Evolutionary conservation across 768 basidiomycete species (phyloP).

Genomic region (Podaxis sp.): DNA sequence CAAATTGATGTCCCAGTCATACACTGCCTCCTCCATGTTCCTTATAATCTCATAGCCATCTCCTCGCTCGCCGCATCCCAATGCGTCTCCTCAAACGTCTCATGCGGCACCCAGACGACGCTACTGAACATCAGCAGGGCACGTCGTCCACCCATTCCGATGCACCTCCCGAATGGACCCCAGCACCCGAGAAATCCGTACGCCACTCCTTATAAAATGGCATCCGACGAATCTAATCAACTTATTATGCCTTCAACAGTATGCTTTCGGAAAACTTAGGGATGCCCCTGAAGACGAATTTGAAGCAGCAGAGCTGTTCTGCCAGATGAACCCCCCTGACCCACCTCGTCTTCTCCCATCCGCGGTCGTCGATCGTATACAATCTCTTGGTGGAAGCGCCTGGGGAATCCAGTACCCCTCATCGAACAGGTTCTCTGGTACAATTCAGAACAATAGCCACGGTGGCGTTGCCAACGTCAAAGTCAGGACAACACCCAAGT

Average conservation of each 20-base stretch:
- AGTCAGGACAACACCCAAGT: constrained; percentile 37
- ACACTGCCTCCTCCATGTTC: constrained; percentile 7
- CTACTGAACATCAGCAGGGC: neutral
- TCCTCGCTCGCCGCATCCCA: neutral
- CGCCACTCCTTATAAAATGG: constrained; percentile 3
- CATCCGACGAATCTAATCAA: neutral
- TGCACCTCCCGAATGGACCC: constrained; percentile 51
- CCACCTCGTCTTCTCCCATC: constrained; percentile 47
- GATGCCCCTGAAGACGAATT: constrained; percentile 60
- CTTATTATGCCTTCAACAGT: constrained; percentile 19
- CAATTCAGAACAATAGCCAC: constrained; percentile 34
- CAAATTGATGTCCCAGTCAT: neutral
- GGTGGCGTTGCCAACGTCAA: constrained; percentile 27
- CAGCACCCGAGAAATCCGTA: constrained; percentile 51
- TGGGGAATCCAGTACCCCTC: constrained; percentile 48
- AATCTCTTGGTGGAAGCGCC: constrained; percentile 37
- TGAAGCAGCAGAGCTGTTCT: constrained; percentile 47
- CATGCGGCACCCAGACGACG: neutral
- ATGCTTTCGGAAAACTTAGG: constrained; percentile 42
- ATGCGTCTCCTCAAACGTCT: constrained; percentile 12
- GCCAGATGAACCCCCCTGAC: constrained; percentile 32
- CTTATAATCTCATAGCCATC: neutral
- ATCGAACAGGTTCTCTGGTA: constrained; percentile 40
- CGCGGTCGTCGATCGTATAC: constrained; percentile 47
- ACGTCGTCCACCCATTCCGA: neutral